Percentiles rank a stretch among this genome's conserved stretches.
Evolutionary conservation across 192 early-diverging fungal genomes (phyloP).

Genomic region (Coemansia sp.): DNA sequence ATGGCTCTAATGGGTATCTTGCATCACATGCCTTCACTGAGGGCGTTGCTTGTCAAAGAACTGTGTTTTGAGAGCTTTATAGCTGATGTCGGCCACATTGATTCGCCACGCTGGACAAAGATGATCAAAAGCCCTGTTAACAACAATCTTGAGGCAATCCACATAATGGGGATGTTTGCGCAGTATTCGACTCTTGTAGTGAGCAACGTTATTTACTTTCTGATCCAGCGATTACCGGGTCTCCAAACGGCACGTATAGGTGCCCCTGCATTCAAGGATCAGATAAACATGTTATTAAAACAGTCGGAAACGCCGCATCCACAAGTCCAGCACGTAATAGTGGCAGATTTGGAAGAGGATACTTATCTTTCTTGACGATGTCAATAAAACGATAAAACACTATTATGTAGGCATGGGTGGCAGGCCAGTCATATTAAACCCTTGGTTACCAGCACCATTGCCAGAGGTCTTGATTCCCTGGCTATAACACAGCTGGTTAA

Average conservation of each 20-base stretch:
- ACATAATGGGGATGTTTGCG: neutral
- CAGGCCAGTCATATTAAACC: conserved; percentile 30
- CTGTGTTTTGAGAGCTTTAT: neutral
- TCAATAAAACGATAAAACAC: no score
- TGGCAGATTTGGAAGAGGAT: neutral
- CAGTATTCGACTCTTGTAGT: neutral
- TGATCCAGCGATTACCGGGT: neutral
- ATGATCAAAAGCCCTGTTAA: neutral
- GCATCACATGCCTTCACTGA: neutral
- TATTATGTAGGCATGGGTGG: neutral
- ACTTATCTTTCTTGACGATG: neutral
- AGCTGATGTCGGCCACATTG: neutral
- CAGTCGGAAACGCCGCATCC: neutral
- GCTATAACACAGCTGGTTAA: conserved; percentile 61
- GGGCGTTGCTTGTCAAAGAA: neutral
- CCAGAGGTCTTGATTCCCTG: conserved; percentile 59
- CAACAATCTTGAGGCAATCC: neutral
- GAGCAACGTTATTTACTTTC: conserved; percentile 4
- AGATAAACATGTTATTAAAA: neutral
- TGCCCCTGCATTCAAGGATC: neutral
- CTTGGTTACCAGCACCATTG: conserved; percentile 74
- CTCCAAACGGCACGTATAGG: neutral
- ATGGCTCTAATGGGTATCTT: neutral
- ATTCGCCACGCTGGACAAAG: neutral
- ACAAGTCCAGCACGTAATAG: neutral